These are phyloP conservation scores for Hortaea sp. DNA, from an alignment of 2,329 filamentous ascomycete species.

Conservation along the genomic window DNA sequence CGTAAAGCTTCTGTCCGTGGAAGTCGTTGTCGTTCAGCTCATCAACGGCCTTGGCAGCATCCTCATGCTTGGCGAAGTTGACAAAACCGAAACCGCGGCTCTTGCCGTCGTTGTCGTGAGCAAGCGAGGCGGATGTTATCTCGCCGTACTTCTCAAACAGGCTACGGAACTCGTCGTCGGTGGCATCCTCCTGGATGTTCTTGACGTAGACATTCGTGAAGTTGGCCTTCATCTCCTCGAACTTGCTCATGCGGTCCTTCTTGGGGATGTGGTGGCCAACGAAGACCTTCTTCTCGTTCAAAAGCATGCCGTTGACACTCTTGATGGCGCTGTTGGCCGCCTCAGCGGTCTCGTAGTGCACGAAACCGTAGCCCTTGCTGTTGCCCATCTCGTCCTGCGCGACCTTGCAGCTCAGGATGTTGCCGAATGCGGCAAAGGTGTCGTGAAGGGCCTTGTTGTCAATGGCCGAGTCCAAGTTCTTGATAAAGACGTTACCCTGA, in stretches of 20 bases:
- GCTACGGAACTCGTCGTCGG: conserved; percentile 87
- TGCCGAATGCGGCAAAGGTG: conserved; percentile 96
- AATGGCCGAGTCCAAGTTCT: conserved; percentile 96
- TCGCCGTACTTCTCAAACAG: conserved; percentile 88
- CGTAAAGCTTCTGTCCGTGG: conserved; percentile 90
- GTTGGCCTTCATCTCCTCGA: conserved; percentile 99
- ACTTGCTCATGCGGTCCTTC: conserved; percentile 99
- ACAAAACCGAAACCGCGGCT: conserved; percentile 92
- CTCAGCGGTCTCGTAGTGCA: conserved; percentile 99
- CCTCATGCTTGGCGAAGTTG: conserved; percentile 87
- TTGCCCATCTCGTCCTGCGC: conserved; percentile 92
- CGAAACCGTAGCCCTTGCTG: conserved; percentile 98
- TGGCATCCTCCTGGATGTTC: conserved; percentile 78
- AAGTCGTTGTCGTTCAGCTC: conserved; percentile 87
- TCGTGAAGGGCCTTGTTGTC: conserved; percentile 99
- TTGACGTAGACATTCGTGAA: conserved; percentile 99
- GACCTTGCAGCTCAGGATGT: conserved; percentile 99
- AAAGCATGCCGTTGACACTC: conserved; percentile 97
- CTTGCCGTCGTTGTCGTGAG: conserved; percentile 93
- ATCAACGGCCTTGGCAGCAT: conserved; percentile 75
- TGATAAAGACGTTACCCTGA: conserved; percentile 99
- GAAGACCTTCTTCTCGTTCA: conserved; percentile 99
- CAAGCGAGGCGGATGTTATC: conserved; percentile 86
- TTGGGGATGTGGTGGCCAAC: conserved; percentile 99
- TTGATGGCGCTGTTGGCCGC: conserved; percentile 95